Base-by-base conservation (phyloP, 768 basidiomycete genomes). In the Phaffia tasmanica region DNA sequence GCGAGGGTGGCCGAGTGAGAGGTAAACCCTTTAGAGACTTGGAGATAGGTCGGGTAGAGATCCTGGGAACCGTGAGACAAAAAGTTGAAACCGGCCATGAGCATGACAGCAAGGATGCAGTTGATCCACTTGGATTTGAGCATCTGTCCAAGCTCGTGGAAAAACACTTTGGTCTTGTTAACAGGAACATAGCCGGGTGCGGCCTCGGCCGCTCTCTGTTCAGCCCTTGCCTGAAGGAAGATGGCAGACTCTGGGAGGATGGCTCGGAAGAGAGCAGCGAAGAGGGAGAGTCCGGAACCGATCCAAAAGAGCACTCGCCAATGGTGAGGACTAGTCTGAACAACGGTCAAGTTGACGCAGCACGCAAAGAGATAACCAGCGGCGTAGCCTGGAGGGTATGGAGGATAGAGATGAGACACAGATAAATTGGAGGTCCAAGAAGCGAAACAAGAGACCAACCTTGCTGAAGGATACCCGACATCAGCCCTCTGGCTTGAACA, bases 291-390 rank as follows among this genome's bases (percentile, higher is more conserved):
- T 2, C 50, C 60, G 14, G 65, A 27, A 46, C 59, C 86, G 49
- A 84, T 81, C 84, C 86, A 95, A 80, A 93, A 94, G 21, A 95
- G 77, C 3, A 81, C 76, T 48, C 90, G 80, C 92, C 92, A 94
- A 53, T 79, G 77, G 42, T 72, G 79, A 74, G 1, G 80, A 76
- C 29, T 71, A 25, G 71, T 57, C n/a, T 75, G 73, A 14, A 79
- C 78, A 50, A 76, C 50, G 8, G 68, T 67, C 47, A 71, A 65
- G 64, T 71, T 70, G 25, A 69, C 58, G 55, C 70, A 63, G 29
- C 32, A 55, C 25, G 58, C 57, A 23, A 63, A 49, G 15, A 63
- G 57, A 42, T 21, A 49, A 50, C 16, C 54, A 63, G 25, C 25
- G 46, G 49, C 48, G 21, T 61, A 57, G 59, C 35, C 42, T 61